Conservation (phyloP, 225 moss, liverwort and hornwort genomes). For the Physcomitrellopsis africana region DNA sequence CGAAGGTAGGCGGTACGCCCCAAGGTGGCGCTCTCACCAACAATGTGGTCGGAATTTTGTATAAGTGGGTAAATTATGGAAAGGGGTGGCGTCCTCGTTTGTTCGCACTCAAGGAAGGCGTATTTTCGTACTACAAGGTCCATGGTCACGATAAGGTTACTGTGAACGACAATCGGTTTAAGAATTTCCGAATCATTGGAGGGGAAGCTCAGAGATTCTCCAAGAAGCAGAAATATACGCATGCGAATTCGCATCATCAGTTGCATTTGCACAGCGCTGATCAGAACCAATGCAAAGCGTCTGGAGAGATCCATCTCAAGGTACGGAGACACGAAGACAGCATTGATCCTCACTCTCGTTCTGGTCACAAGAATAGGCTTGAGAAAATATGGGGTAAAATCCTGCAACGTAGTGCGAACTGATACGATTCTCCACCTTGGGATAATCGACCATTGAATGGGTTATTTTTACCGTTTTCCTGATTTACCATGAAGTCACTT, state of each 20-base stretch:
- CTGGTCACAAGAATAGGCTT: background rate
- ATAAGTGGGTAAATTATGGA: slow-evolving; percentile 98
- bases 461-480: background rate
- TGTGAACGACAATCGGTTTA: slow-evolving; percentile 83
- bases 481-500: no score
- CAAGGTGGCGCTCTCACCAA: slow-evolving; percentile 44
- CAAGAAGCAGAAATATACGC: slow-evolving; percentile 73
- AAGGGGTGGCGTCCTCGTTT: slow-evolving; percentile 98
- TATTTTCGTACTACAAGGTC: slow-evolving; percentile 97
- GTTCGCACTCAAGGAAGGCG: slow-evolving; percentile 91
- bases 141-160: slow-evolving; percentile 94
- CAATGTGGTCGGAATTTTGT: slow-evolving; percentile 88
- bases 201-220: slow-evolving; percentile 85
- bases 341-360: background rate
- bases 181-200: slow-evolving; percentile 86
- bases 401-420: background rate
- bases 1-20: slow-evolving; percentile 30
- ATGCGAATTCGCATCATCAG: background rate
- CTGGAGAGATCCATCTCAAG: slow-evolving; percentile 95
- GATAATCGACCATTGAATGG: background rate
- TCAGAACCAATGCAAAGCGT: slow-evolving; percentile 82
- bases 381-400: background rate
- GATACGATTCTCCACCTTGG: background rate
- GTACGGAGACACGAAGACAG: slow-evolving; percentile 38
- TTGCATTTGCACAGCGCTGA: slow-evolving; percentile 37